phyloP scores from a whole-genome alignment of 768 basidiomycete species.

The Leucosporidium creatinivorum region DNA sequence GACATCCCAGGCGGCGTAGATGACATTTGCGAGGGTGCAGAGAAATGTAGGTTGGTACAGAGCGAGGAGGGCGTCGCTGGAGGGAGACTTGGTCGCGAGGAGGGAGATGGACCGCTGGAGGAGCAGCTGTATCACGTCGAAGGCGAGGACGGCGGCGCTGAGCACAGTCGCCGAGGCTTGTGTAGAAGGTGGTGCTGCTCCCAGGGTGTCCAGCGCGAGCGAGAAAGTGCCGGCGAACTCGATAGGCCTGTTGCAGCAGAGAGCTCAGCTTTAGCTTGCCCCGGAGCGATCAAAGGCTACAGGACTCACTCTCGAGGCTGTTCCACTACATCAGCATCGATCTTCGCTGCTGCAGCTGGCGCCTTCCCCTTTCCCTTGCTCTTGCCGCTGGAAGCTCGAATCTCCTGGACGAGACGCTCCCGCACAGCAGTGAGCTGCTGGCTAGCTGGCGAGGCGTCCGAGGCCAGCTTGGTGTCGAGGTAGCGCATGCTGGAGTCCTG shows the following conservation, averaged over 20 bases:
- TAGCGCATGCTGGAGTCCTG: no score
- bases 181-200: neutral
- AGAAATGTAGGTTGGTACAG: slow-evolving; percentile 1
- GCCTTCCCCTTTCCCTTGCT: slow-evolving; percentile 13
- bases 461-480: no score
- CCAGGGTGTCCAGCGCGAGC: slow-evolving; percentile 9
- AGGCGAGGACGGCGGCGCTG: neutral
- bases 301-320: neutral
- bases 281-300: neutral
- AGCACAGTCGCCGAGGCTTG: neutral
- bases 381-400: neutral
- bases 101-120: neutral
- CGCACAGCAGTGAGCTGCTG: slow-evolving; percentile 13
- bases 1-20: slow-evolving; percentile 22
- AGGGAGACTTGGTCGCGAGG: no score
- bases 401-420: slow-evolving; percentile 5
- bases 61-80: neutral
- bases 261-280: neutral
- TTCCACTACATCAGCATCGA: neutral
- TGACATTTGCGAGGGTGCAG: neutral
- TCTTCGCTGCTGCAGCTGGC: neutral
- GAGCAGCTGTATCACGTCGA: neutral
- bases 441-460: neutral
- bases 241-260: neutral
- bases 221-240: slow-evolving; percentile 8